Evolutionary conservation across 352 stramenopile genomes (phyloP).

Genomic region (Globisporangium camurandrum): DNA sequence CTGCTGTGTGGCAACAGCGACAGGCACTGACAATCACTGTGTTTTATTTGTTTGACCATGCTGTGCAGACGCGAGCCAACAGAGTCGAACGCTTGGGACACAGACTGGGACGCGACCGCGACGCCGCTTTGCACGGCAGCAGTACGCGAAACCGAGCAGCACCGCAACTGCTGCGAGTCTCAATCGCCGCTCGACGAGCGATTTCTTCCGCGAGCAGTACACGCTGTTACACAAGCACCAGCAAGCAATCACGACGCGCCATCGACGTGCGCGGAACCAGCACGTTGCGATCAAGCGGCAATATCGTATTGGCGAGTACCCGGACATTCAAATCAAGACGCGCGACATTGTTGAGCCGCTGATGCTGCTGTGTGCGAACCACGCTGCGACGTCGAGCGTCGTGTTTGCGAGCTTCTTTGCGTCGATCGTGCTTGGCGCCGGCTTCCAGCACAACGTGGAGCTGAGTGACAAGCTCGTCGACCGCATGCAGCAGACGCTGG

Average conservation of each 20-base stretch:
- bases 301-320: conserved; percentile 64
- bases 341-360: conserved; percentile 62
- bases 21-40: not conserved
- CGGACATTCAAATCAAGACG: conserved; percentile 74
- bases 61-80: conserved; percentile 1
- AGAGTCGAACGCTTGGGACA: no score
- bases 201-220: conserved; percentile 61
- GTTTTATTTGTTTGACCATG: no score
- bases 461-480: conserved; percentile 2
- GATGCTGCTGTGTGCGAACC: conserved; percentile 48
- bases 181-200: conserved; percentile 19
- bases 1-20: no score
- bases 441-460: conserved; percentile 16
- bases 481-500: conserved; percentile 5
- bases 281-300: conserved; percentile 58
- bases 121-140: conserved; percentile 31
- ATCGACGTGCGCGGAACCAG: conserved; percentile 36
- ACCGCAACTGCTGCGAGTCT: not conserved
- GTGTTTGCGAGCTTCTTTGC: conserved; percentile 40
- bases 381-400: conserved; percentile 30
- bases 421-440: conserved; percentile 26
- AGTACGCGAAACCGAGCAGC: conserved; percentile 1
- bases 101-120: no score
- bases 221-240: conserved; percentile 42
- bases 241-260: conserved; percentile 40